A percentile compares a stretch with the other conserved stretches of the same genome.
These are phyloP conservation scores for Wickerhamomyces bovis DNA, from an alignment of 805 yeast species.

Conservation along the genomic window DNA sequence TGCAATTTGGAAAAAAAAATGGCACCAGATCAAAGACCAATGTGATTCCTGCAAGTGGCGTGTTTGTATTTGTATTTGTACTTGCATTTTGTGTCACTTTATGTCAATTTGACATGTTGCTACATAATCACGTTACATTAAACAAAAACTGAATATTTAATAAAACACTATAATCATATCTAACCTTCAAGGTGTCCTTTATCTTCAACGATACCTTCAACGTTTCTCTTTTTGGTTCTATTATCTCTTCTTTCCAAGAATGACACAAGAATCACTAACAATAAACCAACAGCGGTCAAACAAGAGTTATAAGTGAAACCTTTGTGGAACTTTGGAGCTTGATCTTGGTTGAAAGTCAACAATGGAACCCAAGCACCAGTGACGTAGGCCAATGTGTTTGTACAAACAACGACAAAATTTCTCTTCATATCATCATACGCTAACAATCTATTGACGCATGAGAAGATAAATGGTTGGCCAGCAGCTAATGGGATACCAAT, in stretches of 20 bases:
- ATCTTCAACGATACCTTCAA: slow-evolving; percentile 1
- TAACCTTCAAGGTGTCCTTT: not conserved
- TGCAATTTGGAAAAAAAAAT: too few species aligned
- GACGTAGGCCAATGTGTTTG: slow-evolving; percentile 37
- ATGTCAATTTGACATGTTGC: too few species aligned
- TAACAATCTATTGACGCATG: slow-evolving; percentile 48
- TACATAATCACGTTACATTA: too few species aligned
- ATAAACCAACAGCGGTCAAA: slow-evolving; percentile 28
- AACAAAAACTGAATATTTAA: too few species aligned
- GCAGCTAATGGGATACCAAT: slow-evolving; percentile 42
- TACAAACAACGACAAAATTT: slow-evolving; percentile 32
- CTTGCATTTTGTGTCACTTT: too few species aligned
- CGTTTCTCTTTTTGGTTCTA: not conserved
- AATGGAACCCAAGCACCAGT: slow-evolving; percentile 37
- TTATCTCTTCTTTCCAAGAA: slow-evolving; percentile 20
- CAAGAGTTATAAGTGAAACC: slow-evolving; percentile 36
- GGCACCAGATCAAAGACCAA: not conserved
- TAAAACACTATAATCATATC: too few species aligned
- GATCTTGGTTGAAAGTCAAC: slow-evolving; percentile 32
- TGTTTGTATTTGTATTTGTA: too few species aligned
- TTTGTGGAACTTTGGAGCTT: slow-evolving; percentile 29
- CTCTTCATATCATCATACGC: slow-evolving; percentile 27
- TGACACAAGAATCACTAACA: slow-evolving; percentile 24
- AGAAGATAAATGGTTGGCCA: slow-evolving; percentile 52
- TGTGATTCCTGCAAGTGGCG: too few species aligned